Conservation (phyloP, 2,329 filamentous ascomycete genomes). For the Clarireedia homoeocarpa region DNA sequence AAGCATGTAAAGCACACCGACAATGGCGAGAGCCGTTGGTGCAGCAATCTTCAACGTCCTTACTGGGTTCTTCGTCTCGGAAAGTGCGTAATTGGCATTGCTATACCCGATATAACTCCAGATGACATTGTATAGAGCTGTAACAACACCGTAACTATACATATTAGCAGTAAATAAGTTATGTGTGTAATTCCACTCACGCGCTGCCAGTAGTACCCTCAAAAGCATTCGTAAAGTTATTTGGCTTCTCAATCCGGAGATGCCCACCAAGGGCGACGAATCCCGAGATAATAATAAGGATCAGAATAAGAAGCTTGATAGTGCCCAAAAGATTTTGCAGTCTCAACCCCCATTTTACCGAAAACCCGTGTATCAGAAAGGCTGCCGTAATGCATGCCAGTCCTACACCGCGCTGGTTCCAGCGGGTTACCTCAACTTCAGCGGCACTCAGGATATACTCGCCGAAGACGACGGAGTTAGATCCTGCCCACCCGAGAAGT, state of each 20-base stretch:
- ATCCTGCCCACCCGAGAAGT: slow-evolving; percentile 56
- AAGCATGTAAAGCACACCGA: slow-evolving; percentile 57
- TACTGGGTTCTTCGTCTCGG: slow-evolving; percentile 58
- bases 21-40: slow-evolving; percentile 48
- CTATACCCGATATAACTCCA: slow-evolving; percentile 63
- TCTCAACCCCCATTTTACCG: slow-evolving; percentile 58
- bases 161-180: background rate
- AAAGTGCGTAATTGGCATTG: slow-evolving; percentile 60
- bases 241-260: slow-evolving; percentile 49
- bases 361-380: slow-evolving; percentile 56
- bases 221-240: slow-evolving; percentile 58
- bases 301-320: slow-evolving; percentile 58
- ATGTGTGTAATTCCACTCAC: slow-evolving; percentile 26
- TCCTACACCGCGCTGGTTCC: slow-evolving; percentile 60
- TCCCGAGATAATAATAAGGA: slow-evolving; percentile 57
- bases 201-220: slow-evolving; percentile 57
- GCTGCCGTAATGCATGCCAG: slow-evolving; percentile 58
- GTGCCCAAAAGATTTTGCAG: slow-evolving; percentile 58
- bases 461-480: slow-evolving; percentile 62
- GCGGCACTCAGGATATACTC: slow-evolving; percentile 63
- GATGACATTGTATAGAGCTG: slow-evolving; percentile 63
- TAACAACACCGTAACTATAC: slow-evolving; percentile 49
- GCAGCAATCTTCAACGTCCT: slow-evolving; percentile 59
- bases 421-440: slow-evolving; percentile 51
- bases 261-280: slow-evolving; percentile 48